These are phyloP conservation scores for Trametes maxima DNA, from an alignment of 768 basidiomycete species.

Conservation along the genomic window DNA sequence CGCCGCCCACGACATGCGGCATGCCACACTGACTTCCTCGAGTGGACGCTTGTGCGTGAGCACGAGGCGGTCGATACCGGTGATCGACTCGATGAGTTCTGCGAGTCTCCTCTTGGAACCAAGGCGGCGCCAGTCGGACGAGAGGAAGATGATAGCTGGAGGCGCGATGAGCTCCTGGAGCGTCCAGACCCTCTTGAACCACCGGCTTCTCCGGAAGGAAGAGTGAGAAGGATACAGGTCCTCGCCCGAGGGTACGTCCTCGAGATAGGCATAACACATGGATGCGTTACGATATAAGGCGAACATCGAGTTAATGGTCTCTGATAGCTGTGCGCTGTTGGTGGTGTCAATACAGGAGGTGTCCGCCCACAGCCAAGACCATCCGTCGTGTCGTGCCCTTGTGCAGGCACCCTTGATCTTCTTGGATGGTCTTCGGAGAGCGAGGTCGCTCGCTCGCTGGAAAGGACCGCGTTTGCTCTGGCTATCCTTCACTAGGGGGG, in stretches of 20 bases:
- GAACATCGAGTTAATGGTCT: conserved; percentile 21
- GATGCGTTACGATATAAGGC: conserved; percentile 1
- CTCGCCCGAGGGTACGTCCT: conserved; percentile 8
- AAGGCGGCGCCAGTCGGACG: conserved; percentile 3
- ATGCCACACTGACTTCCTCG: conserved; percentile 11
- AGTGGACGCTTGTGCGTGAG: conserved; percentile 13
- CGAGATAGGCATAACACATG: conserved; percentile 19
- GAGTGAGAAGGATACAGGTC: conserved; percentile 1
- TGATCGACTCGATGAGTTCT: conserved; percentile 8
- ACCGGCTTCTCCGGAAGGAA: conserved; percentile 8
- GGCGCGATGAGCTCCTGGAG: conserved; percentile 21
- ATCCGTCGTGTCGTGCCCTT: conserved; percentile 7
- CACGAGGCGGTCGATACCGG: conserved; percentile 11
- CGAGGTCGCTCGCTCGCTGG: no score
- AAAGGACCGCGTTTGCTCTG: background rate
- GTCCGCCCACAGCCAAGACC: conserved; percentile 15
- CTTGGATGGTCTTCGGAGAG: conserved; percentile 1
- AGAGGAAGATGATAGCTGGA: conserved; percentile 14
- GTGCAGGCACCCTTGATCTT: conserved; percentile 12
- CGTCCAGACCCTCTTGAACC: conserved; percentile 17
- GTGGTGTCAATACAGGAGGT: conserved; percentile 20
- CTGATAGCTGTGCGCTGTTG: conserved; percentile 17
- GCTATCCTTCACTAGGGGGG: background rate
- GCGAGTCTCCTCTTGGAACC: conserved; percentile 12
- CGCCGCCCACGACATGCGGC: conserved; percentile 21